Evolutionary conservation across 176 grass and related monocot genomes (phyloP), one percentile per base, ranked within the genome.

Genomic region (Ensete ventricosum): DNA sequence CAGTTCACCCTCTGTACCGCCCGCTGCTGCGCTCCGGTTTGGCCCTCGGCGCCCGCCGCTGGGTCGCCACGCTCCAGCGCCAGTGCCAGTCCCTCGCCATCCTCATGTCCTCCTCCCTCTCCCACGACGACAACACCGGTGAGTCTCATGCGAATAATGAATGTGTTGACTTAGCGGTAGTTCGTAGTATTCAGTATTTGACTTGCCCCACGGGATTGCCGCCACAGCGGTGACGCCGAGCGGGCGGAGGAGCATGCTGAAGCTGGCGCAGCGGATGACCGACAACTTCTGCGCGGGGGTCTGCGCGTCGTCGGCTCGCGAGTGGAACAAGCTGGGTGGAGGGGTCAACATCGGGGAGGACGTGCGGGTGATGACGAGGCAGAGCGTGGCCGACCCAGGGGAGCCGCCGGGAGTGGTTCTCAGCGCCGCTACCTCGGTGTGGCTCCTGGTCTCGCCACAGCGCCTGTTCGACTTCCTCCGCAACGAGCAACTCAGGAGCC

Each of bases 221-320:
- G 9, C 16, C 14, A 16, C 82, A 94, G 88, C 53, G 55, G 79
- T 86, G 66, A 57, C 55, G 2, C 54, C 82, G 1, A 84, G 78
- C 57, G 88, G 96, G 79, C 85, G 78, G 84, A 73, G 88, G 83
- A 91, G 96, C 88, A 79, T 99, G 96, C 69, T 99, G 80, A 99
- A 84, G 84, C 67, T 99, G 60, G 88, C 91, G 9, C 54, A 81
- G 58, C 78, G 96, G 75, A 99, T 99, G 96, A 88, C 85, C 10
- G 86, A 89, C 25, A 99, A 95, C 84, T 99, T 99, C 51, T 91
- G 88, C 64, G 82, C 86, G 0, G 96, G 95, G 11, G 88, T 94
- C 25, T 84, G 91, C 58, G 84, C 86, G 17, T 94, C 96, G 17
- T 89, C 96, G 17, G 76, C 96, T 14, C 78, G 72, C 49, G 83